Conservation (phyloP, 176 grass and related monocot species). For the Alloteropsis semialata region DNA sequence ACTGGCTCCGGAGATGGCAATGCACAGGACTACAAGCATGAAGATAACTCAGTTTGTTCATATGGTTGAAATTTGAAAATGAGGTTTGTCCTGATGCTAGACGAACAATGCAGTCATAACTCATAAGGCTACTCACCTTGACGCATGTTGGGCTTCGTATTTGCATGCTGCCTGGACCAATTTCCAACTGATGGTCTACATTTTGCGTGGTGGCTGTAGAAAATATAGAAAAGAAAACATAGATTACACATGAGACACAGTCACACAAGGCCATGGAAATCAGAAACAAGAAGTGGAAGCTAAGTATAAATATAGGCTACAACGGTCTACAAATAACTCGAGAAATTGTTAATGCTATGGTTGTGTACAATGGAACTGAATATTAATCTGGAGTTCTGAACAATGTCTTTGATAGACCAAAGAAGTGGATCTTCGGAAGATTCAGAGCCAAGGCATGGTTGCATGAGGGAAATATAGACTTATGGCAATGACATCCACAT, state of each 20-base stretch:
- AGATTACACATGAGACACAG: not conserved
- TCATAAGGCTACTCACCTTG: constrained; percentile 5
- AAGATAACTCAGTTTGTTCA: not conserved
- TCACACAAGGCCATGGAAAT: not conserved
- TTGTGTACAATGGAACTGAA: not conserved
- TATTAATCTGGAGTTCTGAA: not conserved
- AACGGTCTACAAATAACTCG: not conserved
- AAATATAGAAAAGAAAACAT: not conserved
- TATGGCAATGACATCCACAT: not conserved
- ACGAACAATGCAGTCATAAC: not conserved
- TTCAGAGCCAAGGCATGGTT: not conserved
- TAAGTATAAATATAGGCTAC: not conserved
- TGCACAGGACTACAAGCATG: constrained; percentile 1
- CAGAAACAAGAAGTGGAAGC: not conserved
- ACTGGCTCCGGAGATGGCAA: not conserved
- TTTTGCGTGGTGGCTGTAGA: constrained; percentile 6
- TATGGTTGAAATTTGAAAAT: not conserved
- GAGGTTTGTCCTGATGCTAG: not conserved
- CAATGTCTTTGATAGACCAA: not conserved
- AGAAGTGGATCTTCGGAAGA: not conserved
- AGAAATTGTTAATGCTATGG: not conserved
- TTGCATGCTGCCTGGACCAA: not conserved
- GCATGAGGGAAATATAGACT: not conserved
- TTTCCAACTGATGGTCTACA: constrained; percentile 4
- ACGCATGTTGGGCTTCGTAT: not conserved